Percentiles rank a stretch among this genome's conserved stretches.
Evolutionary conservation across 1,139 yeast genomes (phyloP).

Genomic region (Blastobotrys arbuscula): DNA sequence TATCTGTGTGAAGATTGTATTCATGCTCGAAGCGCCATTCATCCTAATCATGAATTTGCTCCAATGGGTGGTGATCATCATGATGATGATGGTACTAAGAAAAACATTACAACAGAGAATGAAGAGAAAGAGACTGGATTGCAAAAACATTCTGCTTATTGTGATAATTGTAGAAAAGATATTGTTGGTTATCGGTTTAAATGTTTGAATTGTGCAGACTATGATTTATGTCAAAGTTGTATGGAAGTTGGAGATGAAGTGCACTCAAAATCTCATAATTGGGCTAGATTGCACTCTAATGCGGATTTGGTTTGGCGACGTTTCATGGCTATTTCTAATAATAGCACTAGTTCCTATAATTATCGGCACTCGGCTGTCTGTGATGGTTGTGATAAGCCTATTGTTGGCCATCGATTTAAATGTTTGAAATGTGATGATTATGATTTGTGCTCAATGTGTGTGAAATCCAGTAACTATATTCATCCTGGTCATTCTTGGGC

Average conservation of each 20-base stretch:
- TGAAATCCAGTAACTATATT: slow-evolving; percentile 8
- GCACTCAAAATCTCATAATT: slow-evolving; percentile 18
- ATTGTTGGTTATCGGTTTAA: slow-evolving; percentile 37
- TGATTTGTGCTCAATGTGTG: slow-evolving; percentile 47
- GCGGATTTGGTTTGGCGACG: slow-evolving; percentile 8
- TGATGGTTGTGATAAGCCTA: slow-evolving; percentile 20
- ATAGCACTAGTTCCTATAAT: neutral
- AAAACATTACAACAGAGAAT: neutral
- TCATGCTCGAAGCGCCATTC: neutral
- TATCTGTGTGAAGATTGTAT: neutral
- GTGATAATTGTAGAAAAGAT: slow-evolving; percentile 20
- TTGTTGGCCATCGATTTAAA: slow-evolving; percentile 37
- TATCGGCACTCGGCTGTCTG: slow-evolving; percentile 14
- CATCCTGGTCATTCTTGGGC: slow-evolving; percentile 24
- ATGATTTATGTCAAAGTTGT: slow-evolving; percentile 48
- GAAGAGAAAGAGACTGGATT: neutral
- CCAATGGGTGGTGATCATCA: neutral
- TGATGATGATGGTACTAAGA: too few relatives aligned
- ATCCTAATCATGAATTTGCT: neutral
- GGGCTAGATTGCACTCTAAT: slow-evolving; percentile 19
- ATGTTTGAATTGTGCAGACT: slow-evolving; percentile 48
- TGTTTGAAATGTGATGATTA: slow-evolving; percentile 49
- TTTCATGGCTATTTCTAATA: neutral
- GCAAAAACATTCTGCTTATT: slow-evolving; percentile 11
- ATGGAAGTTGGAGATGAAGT: slow-evolving; percentile 9